A percentile compares a stretch with the other conserved stretches of the same genome.
Evolutionary conservation across 2,329 filamentous ascomycete genomes (phyloP).

Genomic region (Macrophomina tecta): DNA sequence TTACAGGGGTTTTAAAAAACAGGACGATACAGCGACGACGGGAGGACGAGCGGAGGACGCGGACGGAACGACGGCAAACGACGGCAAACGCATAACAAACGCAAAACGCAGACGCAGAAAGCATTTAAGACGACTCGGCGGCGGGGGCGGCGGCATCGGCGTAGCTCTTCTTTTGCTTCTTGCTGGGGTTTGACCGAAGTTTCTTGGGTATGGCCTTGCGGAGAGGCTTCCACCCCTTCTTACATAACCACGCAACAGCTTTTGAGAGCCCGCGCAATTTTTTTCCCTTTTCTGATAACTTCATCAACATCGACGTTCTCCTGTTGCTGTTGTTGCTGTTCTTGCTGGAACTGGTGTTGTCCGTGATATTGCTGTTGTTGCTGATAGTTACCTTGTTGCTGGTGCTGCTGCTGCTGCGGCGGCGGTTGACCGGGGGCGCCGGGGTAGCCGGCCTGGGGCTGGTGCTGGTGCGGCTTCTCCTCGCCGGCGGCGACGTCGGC

Average conservation of each 20-base stretch:
- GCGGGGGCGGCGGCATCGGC: constrained; percentile 5
- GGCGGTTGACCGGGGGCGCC: constrained; percentile 36
- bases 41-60: neutral
- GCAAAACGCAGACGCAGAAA: neutral
- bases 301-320: constrained; percentile 63
- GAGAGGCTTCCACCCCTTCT: constrained; percentile 17
- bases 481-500: neutral
- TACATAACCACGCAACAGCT: constrained; percentile 79
- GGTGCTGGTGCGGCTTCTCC: neutral
- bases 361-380: constrained; percentile 49
- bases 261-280: constrained; percentile 68
- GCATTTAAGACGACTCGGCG: neutral
- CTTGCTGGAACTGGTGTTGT: constrained; percentile 41
- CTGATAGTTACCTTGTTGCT: constrained; percentile 53
- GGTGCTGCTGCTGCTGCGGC: constrained; percentile 47
- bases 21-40: neutral
- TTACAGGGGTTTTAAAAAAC: constrained; percentile 4
- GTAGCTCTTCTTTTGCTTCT: constrained; percentile 10
- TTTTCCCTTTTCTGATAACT: constrained; percentile 65
- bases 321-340: constrained; percentile 47
- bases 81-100: neutral
- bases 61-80: neutral
- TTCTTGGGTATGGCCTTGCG: constrained; percentile 13
- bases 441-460: neutral
- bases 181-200: neutral